Evolutionary conservation across 495 filamentous ascomycete species (phyloP), one percentile per base, ranked within the genome.

Genomic region (Trichocladium uniseriatum): DNA sequence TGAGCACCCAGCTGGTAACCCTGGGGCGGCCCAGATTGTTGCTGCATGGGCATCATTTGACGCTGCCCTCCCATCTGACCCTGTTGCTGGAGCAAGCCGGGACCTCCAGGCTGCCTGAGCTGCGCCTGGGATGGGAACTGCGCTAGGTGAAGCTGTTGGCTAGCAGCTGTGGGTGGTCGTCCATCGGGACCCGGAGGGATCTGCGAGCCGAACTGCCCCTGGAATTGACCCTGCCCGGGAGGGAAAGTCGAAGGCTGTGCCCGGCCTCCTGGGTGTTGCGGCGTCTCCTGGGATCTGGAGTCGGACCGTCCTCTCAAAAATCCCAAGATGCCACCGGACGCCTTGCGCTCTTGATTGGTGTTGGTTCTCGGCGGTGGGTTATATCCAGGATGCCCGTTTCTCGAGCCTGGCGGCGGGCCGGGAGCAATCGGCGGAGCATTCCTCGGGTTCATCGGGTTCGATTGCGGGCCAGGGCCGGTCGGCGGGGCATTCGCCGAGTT

Each of bases 301-400:
- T 52, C 49, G 7, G 38, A 29, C 3, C 34, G 16, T 18, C 56
- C 54, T 38, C 48, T 64, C 38, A 66, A 51, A 20, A 62, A 56
- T 5, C 63, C 61, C 9, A 66, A 59, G 9, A 66, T n/a, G 9
- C 61, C 63, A 20, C 54, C 51, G 14, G 41, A 48, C 2, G 44
- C 21, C 62, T 64, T 11, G 51, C 48, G 4, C 21, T 43, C 31
- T 51, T 37, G 27, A 11, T 59, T 54, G 1, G 50, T 43, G 15
- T 34, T 21, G 3, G 43, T 32, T 14, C 32, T 34, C 29, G 43
- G 52, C 5, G 39, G 35, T 11, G 18, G 52, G 39, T 38, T 27
- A 22, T 35, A 27, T 6, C 38, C 48, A 10, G 37, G 2, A 2
- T 41, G 44, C 29, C 15, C 37, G 28, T 36, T 51, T 14, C 19